Base-by-base conservation (phyloP, 2,329 filamentous ascomycete species). In the Microsporum audouinii region DNA sequence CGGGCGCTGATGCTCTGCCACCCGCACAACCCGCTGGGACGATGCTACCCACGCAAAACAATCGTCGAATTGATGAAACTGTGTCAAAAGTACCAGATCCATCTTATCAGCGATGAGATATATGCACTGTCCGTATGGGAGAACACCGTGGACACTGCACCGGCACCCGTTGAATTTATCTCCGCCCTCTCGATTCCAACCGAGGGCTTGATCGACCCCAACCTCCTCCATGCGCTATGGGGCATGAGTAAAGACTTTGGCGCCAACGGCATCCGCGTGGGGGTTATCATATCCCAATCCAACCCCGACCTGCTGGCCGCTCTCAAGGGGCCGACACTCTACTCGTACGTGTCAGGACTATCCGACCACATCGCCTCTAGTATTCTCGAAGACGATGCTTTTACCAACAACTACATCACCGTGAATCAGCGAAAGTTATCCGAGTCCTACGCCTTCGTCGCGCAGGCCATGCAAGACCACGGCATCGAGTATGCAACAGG, bases 51-150 rank as follows among this genome's bases (percentile, higher is more conserved):
- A 2, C 69, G 68, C 2, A 66, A 71, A 8, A 73, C 74, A 1
- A 65, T 82, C 5, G 63, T 73, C 1, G 73, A 71, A 4, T 71
- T 82, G 17, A 75, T 83, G 70, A 65, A 67, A 5, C 31, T 84
- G 36, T 84, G 81, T 65, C 71, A 80, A 59, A 74, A 75, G 60
- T 70, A 83, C 64, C 63, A 72, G 2, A 69, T 84, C 3, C 80
- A 84, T 64, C 71, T 84, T 41, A 76, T 84, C 68, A 78, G 76
- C 65, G 82, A 85, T 66, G 82, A 85, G 66, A 79, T 84, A 39
- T 84, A 84, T 65, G 82, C 80, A 1, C 2, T 55, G 31, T 55
- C 49, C 10, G 49, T 55, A 17, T 55, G 49, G 49, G 49, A 36
- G 33, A 66, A 82, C 3, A 83, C 81, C 0, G 70, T 78, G 0